Evolutionary conservation across 2,329 filamentous ascomycete genomes (phyloP).

Genomic region (Zymoseptoria brevis): DNA sequence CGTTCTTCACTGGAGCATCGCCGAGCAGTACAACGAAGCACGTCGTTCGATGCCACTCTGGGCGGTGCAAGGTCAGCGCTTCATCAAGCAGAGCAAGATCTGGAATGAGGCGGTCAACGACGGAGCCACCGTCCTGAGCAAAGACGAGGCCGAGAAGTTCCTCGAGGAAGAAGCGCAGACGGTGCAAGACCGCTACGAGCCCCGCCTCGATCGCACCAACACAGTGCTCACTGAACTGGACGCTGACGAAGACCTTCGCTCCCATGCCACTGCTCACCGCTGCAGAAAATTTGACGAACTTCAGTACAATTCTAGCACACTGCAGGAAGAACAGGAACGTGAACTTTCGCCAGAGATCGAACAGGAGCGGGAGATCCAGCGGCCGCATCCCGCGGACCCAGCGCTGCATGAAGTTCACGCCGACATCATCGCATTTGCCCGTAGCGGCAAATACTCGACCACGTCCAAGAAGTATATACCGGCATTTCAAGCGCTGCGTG

Average conservation of each 20-base stretch:
- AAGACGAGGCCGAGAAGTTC: constrained; percentile 47
- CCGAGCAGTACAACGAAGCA: constrained; percentile 47
- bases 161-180: constrained; percentile 63
- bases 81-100: constrained; percentile 25
- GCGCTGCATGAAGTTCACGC: constrained; percentile 36
- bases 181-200: constrained; percentile 41
- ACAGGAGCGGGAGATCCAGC: constrained; percentile 47
- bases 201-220: neutral
- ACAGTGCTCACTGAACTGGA: constrained; percentile 26
- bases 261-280: constrained; percentile 34
- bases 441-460: constrained; percentile 27
- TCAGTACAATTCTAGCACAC: constrained; percentile 22
- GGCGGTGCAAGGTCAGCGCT: constrained; percentile 51
- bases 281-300: constrained; percentile 30
- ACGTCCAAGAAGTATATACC: constrained; percentile 30
- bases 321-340: constrained; percentile 61
- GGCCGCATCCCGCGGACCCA: constrained; percentile 36
- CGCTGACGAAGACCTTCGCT: constrained; percentile 32
- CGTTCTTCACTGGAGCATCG: constrained; percentile 53
- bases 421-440: constrained; percentile 37
- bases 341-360: constrained; percentile 59
- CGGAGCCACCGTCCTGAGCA: constrained; percentile 21
- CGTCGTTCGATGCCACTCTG: constrained; percentile 49
- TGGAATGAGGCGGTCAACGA: constrained; percentile 5
- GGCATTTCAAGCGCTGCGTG: constrained; percentile 7